Evolutionary conservation across 257 asterid species (phyloP).

Genomic region (Solanum sejunctum): DNA sequence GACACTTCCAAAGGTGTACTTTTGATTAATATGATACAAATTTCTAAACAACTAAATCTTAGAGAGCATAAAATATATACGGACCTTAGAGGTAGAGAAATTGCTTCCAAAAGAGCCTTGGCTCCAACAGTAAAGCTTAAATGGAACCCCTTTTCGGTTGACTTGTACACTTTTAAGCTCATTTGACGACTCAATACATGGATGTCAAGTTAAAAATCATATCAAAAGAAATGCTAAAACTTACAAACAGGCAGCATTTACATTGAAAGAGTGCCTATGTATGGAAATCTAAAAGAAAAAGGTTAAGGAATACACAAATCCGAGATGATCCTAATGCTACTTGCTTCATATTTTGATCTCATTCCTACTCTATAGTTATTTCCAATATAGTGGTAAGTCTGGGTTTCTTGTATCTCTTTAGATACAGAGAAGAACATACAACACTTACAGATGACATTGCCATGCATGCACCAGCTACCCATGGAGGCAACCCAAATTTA

Average conservation of each 20-base stretch:
- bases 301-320: background rate
- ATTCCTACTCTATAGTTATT: conserved; percentile 66
- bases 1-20: background rate
- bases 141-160: no score
- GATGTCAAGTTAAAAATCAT: background rate
- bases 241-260: background rate
- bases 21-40: no score
- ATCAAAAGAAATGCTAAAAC: background rate
- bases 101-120: no score
- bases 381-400: conserved; percentile 81
- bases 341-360: background rate
- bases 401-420: conserved; percentile 79
- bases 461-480: conserved; percentile 99
- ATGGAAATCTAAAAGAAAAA: background rate
- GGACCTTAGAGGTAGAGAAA: no score
- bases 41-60: no score
- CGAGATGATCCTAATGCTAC: background rate
- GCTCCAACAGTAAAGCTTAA: no score
- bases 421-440: conserved; percentile 90
- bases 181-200: no score
- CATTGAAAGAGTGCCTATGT: background rate
- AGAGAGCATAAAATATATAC: no score
- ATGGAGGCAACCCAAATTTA: conserved; percentile 66
- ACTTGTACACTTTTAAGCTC: no score
- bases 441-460: conserved; percentile 93